These are phyloP conservation scores for Rhodamnia argentea DNA, from an alignment of 345 rosid species.

Conservation along the genomic window DNA sequence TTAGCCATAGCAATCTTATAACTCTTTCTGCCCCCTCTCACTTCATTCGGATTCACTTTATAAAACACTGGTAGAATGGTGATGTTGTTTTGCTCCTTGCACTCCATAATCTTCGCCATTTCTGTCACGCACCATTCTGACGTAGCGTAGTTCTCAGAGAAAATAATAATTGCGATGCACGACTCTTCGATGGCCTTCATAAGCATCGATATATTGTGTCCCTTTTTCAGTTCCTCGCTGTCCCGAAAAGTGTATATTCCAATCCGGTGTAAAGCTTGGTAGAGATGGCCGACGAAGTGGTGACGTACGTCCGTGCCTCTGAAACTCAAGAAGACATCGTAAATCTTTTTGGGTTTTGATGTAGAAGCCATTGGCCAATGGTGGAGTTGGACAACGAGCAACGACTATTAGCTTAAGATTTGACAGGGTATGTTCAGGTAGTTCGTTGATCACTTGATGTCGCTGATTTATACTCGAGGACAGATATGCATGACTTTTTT, in stretches of 20 bases:
- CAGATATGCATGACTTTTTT: too few relatives aligned
- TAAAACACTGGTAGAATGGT: too few relatives aligned
- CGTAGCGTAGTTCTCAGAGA: not conserved
- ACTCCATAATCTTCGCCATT: too few relatives aligned
- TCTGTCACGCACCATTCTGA: too few relatives aligned
- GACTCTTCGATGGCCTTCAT: not conserved
- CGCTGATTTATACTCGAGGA: too few relatives aligned
- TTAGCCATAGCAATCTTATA: not conserved
- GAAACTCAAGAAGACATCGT: not conserved
- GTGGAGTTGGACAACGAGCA: not conserved
- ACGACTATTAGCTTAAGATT: too few relatives aligned
- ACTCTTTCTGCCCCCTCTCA: not conserved
- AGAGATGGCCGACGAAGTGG: too few relatives aligned
- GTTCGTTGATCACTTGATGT: too few relatives aligned
- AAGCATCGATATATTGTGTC: accelerated
- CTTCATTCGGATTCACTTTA: not conserved
- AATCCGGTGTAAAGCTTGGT: too few relatives aligned
- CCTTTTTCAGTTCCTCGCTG: not conserved
- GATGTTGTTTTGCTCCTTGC: too few relatives aligned
- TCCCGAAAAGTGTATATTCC: not conserved
- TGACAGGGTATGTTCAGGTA: too few relatives aligned
- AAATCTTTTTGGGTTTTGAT: not conserved
- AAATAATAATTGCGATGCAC: accelerated
- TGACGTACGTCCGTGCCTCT: not conserved
- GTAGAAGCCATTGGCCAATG: not conserved